Base-by-base conservation (phyloP, 192 early-diverging fungal species). In the Hyaloraphidium curvatum region DNA sequence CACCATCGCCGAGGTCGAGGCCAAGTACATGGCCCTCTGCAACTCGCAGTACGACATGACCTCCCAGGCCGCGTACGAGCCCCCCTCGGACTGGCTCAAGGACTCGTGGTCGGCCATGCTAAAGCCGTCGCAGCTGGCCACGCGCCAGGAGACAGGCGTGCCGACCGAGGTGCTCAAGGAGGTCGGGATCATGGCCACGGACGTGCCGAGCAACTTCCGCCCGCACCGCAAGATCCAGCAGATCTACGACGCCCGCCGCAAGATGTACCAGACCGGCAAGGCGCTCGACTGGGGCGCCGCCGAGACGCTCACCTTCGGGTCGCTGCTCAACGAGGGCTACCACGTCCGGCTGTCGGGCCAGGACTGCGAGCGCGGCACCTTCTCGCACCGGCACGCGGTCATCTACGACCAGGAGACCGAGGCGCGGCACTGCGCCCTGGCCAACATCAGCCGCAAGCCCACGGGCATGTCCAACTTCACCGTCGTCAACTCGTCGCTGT, bases 311-410 rank as follows among this genome's bases (percentile, higher is more conserved):
- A 87, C 94, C 2, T 93, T 87, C 63, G 94, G 91, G 30, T 72
- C 83, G 5, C 79, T 97, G 43, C 75, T 97, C 52, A 61, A 82
- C 13, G 91, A 95, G 64, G 86, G 87, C 57, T 84, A 86, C 63
- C 89, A 93, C 61, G 79, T 92, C 54, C 81, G 90, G 55, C 70
- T 97, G 30, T 82, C 83, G 54, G 94, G 94, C 40, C 94, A 97
- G 72, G 94, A 97, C 77, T 84, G 87, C 52, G 94, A 97, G 72
- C 86, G 94, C 67, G 94, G 94, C 51, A 97, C 94, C 21, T 97
- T 97, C 72, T 97, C 94, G 50, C 94, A 97, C 62, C 87, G 94
- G 53, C 94, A 97, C 62, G 83, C 94, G 22, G 80, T 97, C 28
- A 72, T 97, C 59, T 84, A 95, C 77, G 87, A 97, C 67, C 94